phyloP scores from a whole-genome alignment of 108 stramenopile species.

The Cylindrotheca closterium region DNA sequence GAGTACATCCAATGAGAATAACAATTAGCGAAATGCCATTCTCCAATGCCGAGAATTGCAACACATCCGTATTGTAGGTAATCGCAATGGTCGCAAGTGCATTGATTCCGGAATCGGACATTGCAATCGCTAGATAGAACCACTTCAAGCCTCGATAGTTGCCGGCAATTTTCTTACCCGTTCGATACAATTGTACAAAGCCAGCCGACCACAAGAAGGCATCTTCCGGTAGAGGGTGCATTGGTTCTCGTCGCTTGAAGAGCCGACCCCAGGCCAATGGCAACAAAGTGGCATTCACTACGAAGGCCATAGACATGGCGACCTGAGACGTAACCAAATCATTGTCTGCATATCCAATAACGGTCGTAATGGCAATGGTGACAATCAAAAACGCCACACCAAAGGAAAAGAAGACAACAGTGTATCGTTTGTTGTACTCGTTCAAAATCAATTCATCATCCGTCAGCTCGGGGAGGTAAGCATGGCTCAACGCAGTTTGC shows the following conservation, averaged over 20 bases:
- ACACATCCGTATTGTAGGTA: constrained; percentile 51
- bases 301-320: constrained; percentile 42
- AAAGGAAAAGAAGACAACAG: constrained; percentile 46
- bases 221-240: constrained; percentile 37
- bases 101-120: constrained; percentile 46
- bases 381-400: constrained; percentile 50
- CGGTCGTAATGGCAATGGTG: constrained; percentile 35
- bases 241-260: constrained; percentile 43
- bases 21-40: constrained; percentile 41
- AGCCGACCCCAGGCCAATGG: constrained; percentile 46
- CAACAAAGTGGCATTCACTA: constrained; percentile 26
- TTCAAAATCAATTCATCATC: constrained; percentile 46
- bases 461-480: constrained; percentile 79
- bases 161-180: constrained; percentile 26
- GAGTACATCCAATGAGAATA: constrained; percentile 42
- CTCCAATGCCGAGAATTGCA: constrained; percentile 42
- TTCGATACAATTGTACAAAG: constrained; percentile 43
- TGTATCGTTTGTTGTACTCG: constrained; percentile 55
- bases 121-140: constrained; percentile 48
- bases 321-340: constrained; percentile 43
- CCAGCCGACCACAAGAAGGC: constrained; percentile 40
- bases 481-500: constrained; percentile 60
- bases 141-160: constrained; percentile 44
- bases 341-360: constrained; percentile 30
- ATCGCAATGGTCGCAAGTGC: constrained; percentile 48